Base-by-base conservation (phyloP, 148 eudicot genomes). In the Nyssa sinensis region DNA sequence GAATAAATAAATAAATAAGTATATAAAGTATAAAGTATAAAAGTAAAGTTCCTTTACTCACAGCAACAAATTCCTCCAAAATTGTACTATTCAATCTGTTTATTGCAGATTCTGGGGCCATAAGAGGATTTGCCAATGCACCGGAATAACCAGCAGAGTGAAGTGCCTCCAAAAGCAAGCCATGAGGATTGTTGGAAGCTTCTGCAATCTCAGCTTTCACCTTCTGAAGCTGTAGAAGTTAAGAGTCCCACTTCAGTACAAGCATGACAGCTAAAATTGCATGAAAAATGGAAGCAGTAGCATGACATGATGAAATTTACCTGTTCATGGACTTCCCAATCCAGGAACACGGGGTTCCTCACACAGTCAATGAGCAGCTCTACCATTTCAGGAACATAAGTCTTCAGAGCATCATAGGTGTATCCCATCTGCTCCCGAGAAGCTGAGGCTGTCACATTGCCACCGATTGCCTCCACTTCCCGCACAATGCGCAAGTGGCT, bases 381-480 rank as follows among this genome's bases (percentile, higher is more conserved):
- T 29, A 86, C 90, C 89, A 88, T 88, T 66, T 70, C 49, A 47
- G 72, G 75, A 62, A 88, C 86, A 77, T 93, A 88, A 23, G 88
- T 86, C 83, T 86, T 96, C 74, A 96, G 81, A 25, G 97, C 98
- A 87, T 91, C 98, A 83, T 84, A 93, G 44, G 97, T 88, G 75
- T 96, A 96, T 66, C 91, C 84, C 94, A 96, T 93, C 77, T 96
- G 99, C 85, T 96, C 99, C 79, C 95, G 83, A 69, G 99, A 91
- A 79, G 89, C 98, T 7, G 94, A 86, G 74, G 98, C 83, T 51
- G 86, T 75, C 64, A 91, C 89, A 84, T 84, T 85, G 61, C 99
- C 98, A 79, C 99, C 99, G 78, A 93, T 84, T 37, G 97, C 98
- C 85, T 96, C 99, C 78, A 96, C 93, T 87, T 93, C 98, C 64